Base-by-base conservation (phyloP, 495 filamentous ascomycete genomes). In the Platismatia glauca region DNA sequence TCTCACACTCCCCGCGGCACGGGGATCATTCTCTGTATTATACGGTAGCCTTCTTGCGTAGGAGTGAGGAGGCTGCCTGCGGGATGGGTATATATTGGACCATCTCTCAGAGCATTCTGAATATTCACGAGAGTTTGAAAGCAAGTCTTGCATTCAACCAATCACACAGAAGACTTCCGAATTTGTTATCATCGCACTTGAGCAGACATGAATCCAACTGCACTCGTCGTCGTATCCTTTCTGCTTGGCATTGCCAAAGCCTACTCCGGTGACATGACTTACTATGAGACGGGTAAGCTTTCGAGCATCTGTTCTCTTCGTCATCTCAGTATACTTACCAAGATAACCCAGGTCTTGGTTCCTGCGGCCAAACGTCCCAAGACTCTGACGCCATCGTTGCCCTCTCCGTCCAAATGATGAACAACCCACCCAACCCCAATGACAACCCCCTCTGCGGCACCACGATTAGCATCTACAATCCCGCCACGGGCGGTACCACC, bases 181-280 rank as follows among this genome's bases (percentile, higher is more conserved):
- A 9, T 43, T 4, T 7, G 3, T 4, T 7, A 5, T 20, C 5
- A 43, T 43, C 16, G 18, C 20, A 18, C 39, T 3, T 4, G 16
- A 44, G 41, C 41, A 44, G 20, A 44, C 43, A 24, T 46, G 43
- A 46, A 12, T 24, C n/a, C 9, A 22, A 8, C 43, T 12, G 7
- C 20, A 18, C 43, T 46, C 7, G 20, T 9, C 43, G 18, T 8
- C 43, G 8, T 24, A 7, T 20, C 43, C 7, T 24, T 12, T 2
- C 11, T 20, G 20, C 43, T 46, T 11, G 2, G 41, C 41, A n/a
- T 24, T n/a, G 43, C 46, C 43, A 24, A 1, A 20, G 64, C 64
- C 59, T 66, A 63, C 56, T 37, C 33, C n/a, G 78, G 78, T 52
- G 55, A 71, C 38, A 71, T 76, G 24, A 81, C 78, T 46, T 78